Conservation (phyloP, 805 yeast genomes). For the Candida maris region DNA sequence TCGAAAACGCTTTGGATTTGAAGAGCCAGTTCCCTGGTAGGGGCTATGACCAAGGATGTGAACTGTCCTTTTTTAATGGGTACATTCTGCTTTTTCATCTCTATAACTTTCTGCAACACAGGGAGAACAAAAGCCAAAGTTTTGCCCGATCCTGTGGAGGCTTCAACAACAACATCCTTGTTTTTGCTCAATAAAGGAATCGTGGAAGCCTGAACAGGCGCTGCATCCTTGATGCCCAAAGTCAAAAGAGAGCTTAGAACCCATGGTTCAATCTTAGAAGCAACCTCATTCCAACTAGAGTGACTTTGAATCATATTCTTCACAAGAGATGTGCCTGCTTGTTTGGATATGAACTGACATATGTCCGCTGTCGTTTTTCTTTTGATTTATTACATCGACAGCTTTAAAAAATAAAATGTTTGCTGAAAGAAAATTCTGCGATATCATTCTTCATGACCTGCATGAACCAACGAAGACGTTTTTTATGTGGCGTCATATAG, state of each 20-base stretch:
- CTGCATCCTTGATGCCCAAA: constrained; percentile 76
- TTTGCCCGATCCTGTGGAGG: constrained; percentile 98
- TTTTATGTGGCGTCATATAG: no score
- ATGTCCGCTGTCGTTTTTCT: no score
- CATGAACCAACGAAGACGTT: no score
- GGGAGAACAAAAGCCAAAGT: constrained; percentile 90
- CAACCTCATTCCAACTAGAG: constrained; percentile 51
- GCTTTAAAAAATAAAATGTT: background rate
- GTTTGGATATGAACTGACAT: no score
- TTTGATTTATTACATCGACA: no score
- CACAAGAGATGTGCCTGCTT: no score
- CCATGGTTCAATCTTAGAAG: constrained; percentile 63
- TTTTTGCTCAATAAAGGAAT: constrained; percentile 79
- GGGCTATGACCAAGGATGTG: constrained; percentile 69
- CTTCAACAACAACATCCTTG: constrained; percentile 95
- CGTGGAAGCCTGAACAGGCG: constrained; percentile 95
- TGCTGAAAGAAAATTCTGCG: constrained; percentile 1
- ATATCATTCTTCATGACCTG: no score
- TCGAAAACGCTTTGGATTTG: constrained; percentile 70
- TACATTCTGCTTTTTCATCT: constrained; percentile 20
- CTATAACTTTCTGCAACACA: constrained; percentile 60
- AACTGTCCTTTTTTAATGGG: constrained; percentile 59
- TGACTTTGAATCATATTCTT: no score
- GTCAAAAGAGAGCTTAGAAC: constrained; percentile 64
- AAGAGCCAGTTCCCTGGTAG: constrained; percentile 60